Conservation (phyloP, 1,284 basidiomycete species). For the Mycocalia duriaeana region DNA sequence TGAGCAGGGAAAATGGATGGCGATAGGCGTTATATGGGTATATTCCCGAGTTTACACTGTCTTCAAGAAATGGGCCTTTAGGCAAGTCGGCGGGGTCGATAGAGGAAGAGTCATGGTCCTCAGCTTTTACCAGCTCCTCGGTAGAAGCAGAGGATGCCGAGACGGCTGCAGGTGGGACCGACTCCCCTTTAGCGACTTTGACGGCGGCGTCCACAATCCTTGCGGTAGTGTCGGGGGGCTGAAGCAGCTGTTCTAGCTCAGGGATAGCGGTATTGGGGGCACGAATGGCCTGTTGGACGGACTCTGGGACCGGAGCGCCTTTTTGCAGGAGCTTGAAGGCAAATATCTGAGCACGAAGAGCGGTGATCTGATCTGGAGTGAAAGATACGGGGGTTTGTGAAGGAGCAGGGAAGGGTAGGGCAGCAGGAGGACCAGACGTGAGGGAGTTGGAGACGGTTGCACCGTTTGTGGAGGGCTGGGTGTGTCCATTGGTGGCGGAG, state of each 20-base stretch:
- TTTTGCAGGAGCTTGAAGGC: constrained; percentile 84
- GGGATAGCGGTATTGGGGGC: constrained; percentile 53
- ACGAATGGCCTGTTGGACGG: constrained; percentile 76
- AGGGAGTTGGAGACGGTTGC: constrained; percentile 23
- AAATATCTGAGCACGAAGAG: constrained; percentile 84
- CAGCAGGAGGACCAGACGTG: constrained; percentile 31
- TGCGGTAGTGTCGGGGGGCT: constrained; percentile 53
- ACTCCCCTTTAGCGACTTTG: constrained; percentile 65
- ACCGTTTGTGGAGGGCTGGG: constrained; percentile 34
- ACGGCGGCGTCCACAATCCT: constrained; percentile 75
- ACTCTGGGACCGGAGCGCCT: constrained; percentile 77
- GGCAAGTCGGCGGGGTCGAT: constrained; percentile 51
- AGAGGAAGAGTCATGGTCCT: constrained; percentile 33
- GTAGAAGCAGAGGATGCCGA: constrained; percentile 16
- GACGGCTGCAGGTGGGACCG: constrained; percentile 31
- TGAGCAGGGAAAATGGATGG: constrained; percentile 79
- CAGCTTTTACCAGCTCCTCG: constrained; percentile 38
- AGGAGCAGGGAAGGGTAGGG: constrained; percentile 28
- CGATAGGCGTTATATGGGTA: constrained; percentile 96
- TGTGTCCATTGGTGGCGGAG: constrained; percentile 38
- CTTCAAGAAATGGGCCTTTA: constrained; percentile 71
- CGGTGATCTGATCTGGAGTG: constrained; percentile 78
- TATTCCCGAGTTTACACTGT: constrained; percentile 76
- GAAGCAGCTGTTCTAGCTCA: constrained; percentile 62
- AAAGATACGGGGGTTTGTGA: constrained; percentile 72